These are phyloP conservation scores for Ophiobolus disseminans DNA, from an alignment of 2,329 filamentous ascomycete genomes.

Conservation along the genomic window DNA sequence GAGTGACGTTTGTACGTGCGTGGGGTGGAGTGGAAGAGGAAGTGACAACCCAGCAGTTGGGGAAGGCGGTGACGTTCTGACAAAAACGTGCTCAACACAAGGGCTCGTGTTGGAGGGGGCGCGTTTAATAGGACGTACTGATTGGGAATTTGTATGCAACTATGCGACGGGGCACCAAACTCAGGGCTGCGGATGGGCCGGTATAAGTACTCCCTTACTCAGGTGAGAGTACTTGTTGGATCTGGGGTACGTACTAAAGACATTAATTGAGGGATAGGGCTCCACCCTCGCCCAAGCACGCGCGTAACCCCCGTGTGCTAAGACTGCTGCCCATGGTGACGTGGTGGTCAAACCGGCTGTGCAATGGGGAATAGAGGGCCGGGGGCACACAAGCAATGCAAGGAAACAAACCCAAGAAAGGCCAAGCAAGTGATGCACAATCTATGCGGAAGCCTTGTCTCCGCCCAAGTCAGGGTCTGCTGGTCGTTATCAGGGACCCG, in stretches of 20 bases:
- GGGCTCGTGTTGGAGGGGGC: conserved; percentile 20
- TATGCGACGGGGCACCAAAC: conserved; percentile 8
- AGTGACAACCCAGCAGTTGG: conserved; percentile 11
- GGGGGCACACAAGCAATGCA: conserved; percentile 46
- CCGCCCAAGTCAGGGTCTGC: conserved; percentile 35
- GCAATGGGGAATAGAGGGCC: conserved; percentile 37
- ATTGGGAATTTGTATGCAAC: too few relatives aligned
- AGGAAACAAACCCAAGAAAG: conserved; percentile 43
- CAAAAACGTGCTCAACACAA: conserved; percentile 27
- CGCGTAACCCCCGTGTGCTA: conserved; percentile 31
- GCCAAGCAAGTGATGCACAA: conserved; percentile 38
- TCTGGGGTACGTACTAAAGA: conserved; percentile 25
- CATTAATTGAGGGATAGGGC: conserved; percentile 25
- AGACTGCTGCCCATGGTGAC: conserved; percentile 36
- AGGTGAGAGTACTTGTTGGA: conserved; percentile 19
- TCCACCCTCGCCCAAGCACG: conserved; percentile 37
- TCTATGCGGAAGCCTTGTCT: conserved; percentile 36
- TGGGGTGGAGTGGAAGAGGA: conserved; percentile 5
- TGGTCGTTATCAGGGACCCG: conserved; percentile 28
- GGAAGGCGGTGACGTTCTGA: conserved; percentile 14
- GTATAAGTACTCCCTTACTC: conserved; percentile 29
- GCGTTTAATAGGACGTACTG: conserved; percentile 23
- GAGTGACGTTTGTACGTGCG: conserved; percentile 6
- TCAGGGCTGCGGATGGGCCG: conserved; percentile 13
- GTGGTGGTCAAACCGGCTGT: conserved; percentile 44